Base-by-base conservation (phyloP, 2,329 filamentous ascomycete species). In the Colletotrichum simmondsii region DNA sequence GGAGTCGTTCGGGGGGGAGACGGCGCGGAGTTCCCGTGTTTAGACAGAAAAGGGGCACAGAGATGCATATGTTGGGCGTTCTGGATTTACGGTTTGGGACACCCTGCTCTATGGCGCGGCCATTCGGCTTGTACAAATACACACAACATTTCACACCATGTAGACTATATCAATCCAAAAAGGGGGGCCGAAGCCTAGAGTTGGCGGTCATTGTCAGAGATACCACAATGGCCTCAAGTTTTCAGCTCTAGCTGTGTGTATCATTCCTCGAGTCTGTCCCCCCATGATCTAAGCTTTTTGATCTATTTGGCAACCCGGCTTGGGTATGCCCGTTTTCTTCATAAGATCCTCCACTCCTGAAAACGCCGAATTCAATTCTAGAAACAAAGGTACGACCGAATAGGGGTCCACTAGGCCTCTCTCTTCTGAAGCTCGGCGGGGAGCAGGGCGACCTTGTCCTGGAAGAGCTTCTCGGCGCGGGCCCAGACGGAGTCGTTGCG, bases 391-490 rank as follows among this genome's bases (percentile, higher is more conserved):
- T 68, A 74, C 53, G 42, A 53, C 53, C 57, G 68, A n/a, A 73
- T 49, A 63, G 60, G n/a, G 46, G 56, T 61, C 71, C 67, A 65
- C 71, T 73, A 73, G 61, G 57, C 71, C 71, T 68, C 70, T 57
- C 68, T 73, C 62, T 67, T 63, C 32, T 68, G 68, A 35, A 66
- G 73, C 67, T 78, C 85, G 69, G 85, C 83, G 2, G 93, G 92
- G 75, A 96, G 83, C 32, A 60, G 65, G 53, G 89, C 88, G 59
- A 95, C 93, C 89, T 97, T 97, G 76, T 96, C 91, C 74, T 93
- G 85, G 85, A 96, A 98, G 68, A 97, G 86, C 84, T 94, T 92
- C 86, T 97, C 92, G 0, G 95, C 95, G 72, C 94, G 90, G 66
- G 90, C 87, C 95, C 95, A 98, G n/a, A 98, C 95, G 14, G 89